These are phyloP conservation scores for Penicillium frequentans DNA, from an alignment of 2,329 filamentous ascomycete species.

Conservation along the genomic window DNA sequence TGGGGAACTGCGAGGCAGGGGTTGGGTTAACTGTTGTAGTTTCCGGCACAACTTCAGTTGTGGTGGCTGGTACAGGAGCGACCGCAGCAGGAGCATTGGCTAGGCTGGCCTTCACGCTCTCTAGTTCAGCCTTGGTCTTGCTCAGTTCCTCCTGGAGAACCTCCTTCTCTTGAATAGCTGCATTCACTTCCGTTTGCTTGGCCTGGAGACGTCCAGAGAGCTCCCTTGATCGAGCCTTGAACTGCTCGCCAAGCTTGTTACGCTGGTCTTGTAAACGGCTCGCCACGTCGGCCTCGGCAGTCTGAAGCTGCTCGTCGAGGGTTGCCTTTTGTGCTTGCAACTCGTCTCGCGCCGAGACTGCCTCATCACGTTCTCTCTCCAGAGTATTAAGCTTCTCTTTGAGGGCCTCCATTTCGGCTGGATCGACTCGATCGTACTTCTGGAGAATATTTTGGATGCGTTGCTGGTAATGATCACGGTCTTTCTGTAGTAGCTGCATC, in stretches of 20 bases:
- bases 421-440: constrained; percentile 94
- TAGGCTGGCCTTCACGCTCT: constrained; percentile 51
- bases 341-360: constrained; percentile 62
- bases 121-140: constrained; percentile 60
- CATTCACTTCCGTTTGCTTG: constrained; percentile 50
- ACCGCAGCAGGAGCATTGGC: constrained; percentile 21
- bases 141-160: constrained; percentile 68
- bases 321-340: constrained; percentile 54
- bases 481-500: constrained; percentile 82
- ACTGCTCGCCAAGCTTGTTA: constrained; percentile 48
- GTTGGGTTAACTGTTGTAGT: constrained; percentile 43
- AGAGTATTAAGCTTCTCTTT: constrained; percentile 72
- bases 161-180: constrained; percentile 62
- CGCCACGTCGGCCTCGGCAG: constrained; percentile 40
- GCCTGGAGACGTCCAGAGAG: constrained; percentile 63
- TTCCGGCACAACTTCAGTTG: constrained; percentile 34
- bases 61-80: constrained; percentile 1
- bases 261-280: constrained; percentile 50
- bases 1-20: constrained; percentile 33
- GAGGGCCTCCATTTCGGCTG: constrained; percentile 85
- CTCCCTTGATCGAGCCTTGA: constrained; percentile 60
- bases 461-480: constrained; percentile 94
- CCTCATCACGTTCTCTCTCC: constrained; percentile 66
- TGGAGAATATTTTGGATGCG: constrained; percentile 92
- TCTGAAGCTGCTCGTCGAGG: constrained; percentile 47